Evolutionary conservation across 345 rosid species (phyloP), one percentile per base, ranked within the genome.

Genomic region (Luvunga scandens): DNA sequence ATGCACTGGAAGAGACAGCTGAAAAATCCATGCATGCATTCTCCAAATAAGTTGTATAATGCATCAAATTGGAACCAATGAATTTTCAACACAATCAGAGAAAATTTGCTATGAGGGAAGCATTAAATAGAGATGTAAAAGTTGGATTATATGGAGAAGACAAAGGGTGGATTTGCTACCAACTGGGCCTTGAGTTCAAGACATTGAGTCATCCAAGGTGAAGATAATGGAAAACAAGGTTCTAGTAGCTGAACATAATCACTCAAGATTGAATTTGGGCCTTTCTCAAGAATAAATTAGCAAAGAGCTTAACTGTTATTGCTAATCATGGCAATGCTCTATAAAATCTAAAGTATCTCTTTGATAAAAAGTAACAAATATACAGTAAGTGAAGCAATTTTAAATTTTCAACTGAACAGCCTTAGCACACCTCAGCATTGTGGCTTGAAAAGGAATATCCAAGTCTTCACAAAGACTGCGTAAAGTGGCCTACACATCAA

Each of bases 391-490:
- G 39, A 62, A 10, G 59, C 36, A 21, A 75, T 28, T 55, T 39
- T 36, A 18, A 66, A 55, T 65, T 71, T 65, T 77, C 64, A 34
- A 36, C 62, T 38, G 62, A 42, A 56, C 36, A 42, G 28, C 2
- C 57, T 76, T 57, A n/a, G 65, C 89, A 60, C 84, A 89, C 97
- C 86, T 91, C 79, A 94, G 94, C 96, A 92, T 94, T 68, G 89
- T 67, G 14, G 86, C 78, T 74, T 92, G 91, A 84, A 87, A 92
- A 77, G 97, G 97, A 84, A 94, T 88, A 68, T 82, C 85, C 85
- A 94, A 80, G 68, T 92, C 94, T 84, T 89, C 82, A 75, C 94
- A 94, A 81, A 94, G 96, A 80, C 89, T 84, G n/a, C 83, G 88
- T 66, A 92, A 81, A 33, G 93, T 87, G 65, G 82, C 91, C 98